Percentiles rank a stretch among this genome's conserved stretches.
Evolutionary conservation across 2,329 filamentous ascomycete species (phyloP).

Genomic region (Cordyceps tenuipes): DNA sequence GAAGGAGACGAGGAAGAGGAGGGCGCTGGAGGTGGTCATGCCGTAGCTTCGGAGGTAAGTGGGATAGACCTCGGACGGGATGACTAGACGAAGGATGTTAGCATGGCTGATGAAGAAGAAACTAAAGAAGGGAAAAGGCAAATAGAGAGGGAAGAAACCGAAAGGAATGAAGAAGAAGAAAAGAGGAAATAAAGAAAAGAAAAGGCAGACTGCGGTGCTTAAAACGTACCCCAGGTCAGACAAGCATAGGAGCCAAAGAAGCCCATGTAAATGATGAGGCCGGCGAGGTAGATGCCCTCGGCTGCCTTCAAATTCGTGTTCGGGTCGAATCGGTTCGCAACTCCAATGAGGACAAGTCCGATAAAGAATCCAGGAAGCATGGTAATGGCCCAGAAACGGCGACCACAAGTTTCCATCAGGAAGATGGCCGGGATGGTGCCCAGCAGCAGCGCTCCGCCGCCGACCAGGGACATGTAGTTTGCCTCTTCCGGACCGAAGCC

Average conservation of each 20-base stretch:
- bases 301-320: slow-evolving; percentile 37
- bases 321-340: slow-evolving; percentile 49
- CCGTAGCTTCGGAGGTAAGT: slow-evolving; percentile 66
- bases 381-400: slow-evolving; percentile 65
- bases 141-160: too few relatives aligned
- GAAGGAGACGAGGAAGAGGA: slow-evolving; percentile 63
- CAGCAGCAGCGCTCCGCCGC: slow-evolving; percentile 57
- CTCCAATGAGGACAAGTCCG: slow-evolving; percentile 58
- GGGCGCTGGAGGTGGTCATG: slow-evolving; percentile 62
- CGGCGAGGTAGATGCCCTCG: slow-evolving; percentile 56
- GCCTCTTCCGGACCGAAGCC: slow-evolving; percentile 54
- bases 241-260: slow-evolving; percentile 61
- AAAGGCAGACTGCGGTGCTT: background rate
- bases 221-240: slow-evolving; percentile 44
- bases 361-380: slow-evolving; percentile 67
- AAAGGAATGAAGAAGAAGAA: too few relatives aligned
- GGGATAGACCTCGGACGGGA: slow-evolving; percentile 62
- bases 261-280: slow-evolving; percentile 59
- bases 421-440: slow-evolving; percentile 61
- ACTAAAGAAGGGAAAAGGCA: background rate
- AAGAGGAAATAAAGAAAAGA: too few relatives aligned
- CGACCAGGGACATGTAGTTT: slow-evolving; percentile 69
- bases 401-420: slow-evolving; percentile 64
- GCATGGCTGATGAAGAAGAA: background rate
- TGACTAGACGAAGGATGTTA: slow-evolving; percentile 27